phyloP scores from a whole-genome alignment of 208 protist species.

The Tritrichomonas foetus region DNA sequence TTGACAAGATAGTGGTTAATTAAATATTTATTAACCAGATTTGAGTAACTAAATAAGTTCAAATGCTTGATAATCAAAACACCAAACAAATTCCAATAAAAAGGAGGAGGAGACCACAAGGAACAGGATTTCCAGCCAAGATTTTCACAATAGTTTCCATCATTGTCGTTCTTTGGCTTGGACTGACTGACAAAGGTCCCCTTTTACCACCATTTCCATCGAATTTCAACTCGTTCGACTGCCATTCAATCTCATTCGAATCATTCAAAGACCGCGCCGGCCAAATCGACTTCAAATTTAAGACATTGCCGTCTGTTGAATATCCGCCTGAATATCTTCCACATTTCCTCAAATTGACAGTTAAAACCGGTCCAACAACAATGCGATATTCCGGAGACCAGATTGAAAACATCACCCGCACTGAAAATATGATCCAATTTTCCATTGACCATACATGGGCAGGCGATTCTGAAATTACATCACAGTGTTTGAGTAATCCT shows the following conservation, averaged over 20 bases:
- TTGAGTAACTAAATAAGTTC: too few species aligned
- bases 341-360: not conserved
- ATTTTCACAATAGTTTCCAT: not conserved
- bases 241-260: not conserved
- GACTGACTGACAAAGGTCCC: not conserved
- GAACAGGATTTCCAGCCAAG: too few species aligned
- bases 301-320: not conserved
- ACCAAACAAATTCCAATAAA: too few species aligned
- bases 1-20: too few species aligned
- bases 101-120: too few species aligned
- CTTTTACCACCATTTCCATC: not conserved
- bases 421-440: not conserved
- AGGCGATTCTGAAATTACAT: not conserved
- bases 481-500: not conserved
- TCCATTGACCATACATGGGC: not conserved
- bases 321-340: conserved; percentile 37
- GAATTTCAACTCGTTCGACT: conserved; percentile 3
- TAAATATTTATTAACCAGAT: too few species aligned
- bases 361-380: not conserved
- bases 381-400: not conserved
- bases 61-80: too few species aligned
- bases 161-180: not conserved
- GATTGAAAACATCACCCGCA: not conserved
- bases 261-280: not conserved
- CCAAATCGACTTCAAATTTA: not conserved